phyloP scores from a whole-genome alignment of 805 yeast genomes.

The Ogataea ganodermae region DNA sequence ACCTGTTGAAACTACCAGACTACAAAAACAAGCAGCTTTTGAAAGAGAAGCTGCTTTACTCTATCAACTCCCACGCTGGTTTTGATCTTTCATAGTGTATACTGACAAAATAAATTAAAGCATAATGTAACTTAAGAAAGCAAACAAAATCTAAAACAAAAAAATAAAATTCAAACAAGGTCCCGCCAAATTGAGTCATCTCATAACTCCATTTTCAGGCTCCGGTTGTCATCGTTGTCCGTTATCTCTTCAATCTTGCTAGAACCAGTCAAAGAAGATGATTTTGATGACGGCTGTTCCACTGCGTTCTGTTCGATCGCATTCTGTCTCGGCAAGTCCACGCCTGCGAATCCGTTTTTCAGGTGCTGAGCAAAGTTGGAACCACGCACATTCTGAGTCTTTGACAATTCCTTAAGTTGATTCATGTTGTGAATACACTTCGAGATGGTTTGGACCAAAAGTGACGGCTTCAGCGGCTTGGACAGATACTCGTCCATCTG shows the following conservation, averaged over 20 bases:
- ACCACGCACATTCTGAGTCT: slow-evolving; percentile 43
- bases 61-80: slow-evolving; percentile 82
- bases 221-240: slow-evolving; percentile 7
- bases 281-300: background rate
- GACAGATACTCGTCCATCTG: slow-evolving; percentile 93
- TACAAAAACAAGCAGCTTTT: slow-evolving; percentile 62
- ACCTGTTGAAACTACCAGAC: slow-evolving; percentile 82
- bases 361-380: slow-evolving; percentile 44
- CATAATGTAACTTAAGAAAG: background rate
- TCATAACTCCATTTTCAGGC: background rate
- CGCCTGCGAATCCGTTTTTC: slow-evolving; percentile 26
- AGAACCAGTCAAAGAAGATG: slow-evolving; percentile 1
- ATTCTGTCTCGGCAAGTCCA: slow-evolving; percentile 15
- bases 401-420: slow-evolving; percentile 59
- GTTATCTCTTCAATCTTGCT: slow-evolving; percentile 18
- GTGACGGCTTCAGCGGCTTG: slow-evolving; percentile 82
- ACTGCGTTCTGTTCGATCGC: slow-evolving; percentile 8
- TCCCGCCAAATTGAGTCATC: background rate
- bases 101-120: no score
- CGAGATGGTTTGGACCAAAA: slow-evolving; percentile 80
- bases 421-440: slow-evolving; percentile 75
- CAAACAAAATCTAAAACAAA: background rate
- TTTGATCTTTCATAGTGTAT: slow-evolving; percentile 67
- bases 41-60: slow-evolving; percentile 65
- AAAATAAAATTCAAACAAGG: background rate